A percentile compares a stretch with the other conserved stretches of the same genome.
phyloP scores from a whole-genome alignment of 169 alveolate species.

The Miamiensis avidus region DNA sequence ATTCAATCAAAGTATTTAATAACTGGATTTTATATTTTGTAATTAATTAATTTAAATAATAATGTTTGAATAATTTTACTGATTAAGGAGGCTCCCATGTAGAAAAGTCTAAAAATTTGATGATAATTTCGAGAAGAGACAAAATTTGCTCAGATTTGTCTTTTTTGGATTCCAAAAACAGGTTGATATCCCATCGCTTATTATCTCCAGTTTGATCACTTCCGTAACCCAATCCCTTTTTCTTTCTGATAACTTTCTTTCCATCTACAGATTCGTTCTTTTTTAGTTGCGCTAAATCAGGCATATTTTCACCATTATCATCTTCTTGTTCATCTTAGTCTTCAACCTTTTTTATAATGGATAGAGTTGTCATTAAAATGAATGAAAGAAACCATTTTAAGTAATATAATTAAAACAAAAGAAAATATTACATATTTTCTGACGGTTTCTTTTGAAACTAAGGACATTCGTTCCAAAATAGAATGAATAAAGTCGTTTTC shows the following conservation, averaged over 20 bases:
- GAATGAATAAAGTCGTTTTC: constrained; percentile 18
- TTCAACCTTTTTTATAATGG: constrained; percentile 40
- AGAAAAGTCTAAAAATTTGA: constrained; percentile 56
- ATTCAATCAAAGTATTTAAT: constrained; percentile 62
- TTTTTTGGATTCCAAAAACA: constrained; percentile 74
- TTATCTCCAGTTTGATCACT: constrained; percentile 83
- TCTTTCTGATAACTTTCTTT: constrained; percentile 31
- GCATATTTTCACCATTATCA: too few relatives aligned
- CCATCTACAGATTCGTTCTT: constrained; percentile 36
- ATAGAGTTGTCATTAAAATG: constrained; percentile 10
- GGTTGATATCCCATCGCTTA: constrained; percentile 76
- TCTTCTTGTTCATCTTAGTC: constrained; percentile 41
- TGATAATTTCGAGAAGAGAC: constrained; percentile 62
- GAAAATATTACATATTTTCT: constrained; percentile 46
- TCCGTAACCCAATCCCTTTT: constrained; percentile 75
- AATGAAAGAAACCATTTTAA: constrained; percentile 24
- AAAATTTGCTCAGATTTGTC: constrained; percentile 63
- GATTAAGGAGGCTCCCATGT: constrained; percentile 54
- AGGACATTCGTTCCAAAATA: constrained; percentile 39
- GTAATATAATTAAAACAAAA: constrained; percentile 41
- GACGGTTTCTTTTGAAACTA: constrained; percentile 44
- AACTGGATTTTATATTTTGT: constrained; percentile 21
- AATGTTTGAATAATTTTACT: neutral
- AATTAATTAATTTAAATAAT: too few relatives aligned
- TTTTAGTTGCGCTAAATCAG: constrained; percentile 20